Conservation (phyloP, 495 filamentous ascomycete genomes). For the Hyaloscypha hepaticicola region DNA sequence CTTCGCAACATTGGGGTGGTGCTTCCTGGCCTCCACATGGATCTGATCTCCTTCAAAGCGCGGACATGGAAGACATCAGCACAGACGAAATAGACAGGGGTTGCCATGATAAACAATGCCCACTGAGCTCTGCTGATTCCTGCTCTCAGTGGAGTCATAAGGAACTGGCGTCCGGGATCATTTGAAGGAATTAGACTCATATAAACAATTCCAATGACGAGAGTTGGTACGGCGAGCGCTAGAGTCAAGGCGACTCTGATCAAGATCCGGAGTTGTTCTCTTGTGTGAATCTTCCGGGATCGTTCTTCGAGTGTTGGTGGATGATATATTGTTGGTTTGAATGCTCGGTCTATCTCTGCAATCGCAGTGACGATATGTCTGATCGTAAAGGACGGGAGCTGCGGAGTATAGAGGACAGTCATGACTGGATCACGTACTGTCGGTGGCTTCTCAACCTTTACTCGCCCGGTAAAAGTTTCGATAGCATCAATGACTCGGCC, state of each 20-base stretch:
- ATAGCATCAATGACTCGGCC: constrained; percentile 51
- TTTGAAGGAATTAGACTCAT: constrained; percentile 73
- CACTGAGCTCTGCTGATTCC: constrained; percentile 77
- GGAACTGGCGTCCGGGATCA: constrained; percentile 54
- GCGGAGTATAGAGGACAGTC: constrained; percentile 67
- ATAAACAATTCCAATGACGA: constrained; percentile 86
- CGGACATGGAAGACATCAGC: constrained; percentile 84
- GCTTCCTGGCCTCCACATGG: constrained; percentile 80
- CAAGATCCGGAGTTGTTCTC: constrained; percentile 60
- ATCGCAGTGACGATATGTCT: constrained; percentile 69
- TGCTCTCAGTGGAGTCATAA: constrained; percentile 72
- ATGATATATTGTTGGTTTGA: constrained; percentile 69
- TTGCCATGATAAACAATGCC: constrained; percentile 81
- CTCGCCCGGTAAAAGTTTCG: constrained; percentile 27
- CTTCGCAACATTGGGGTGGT: constrained; percentile 69
- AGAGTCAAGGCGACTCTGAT: constrained; percentile 68
- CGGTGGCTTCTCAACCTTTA: constrained; percentile 45
- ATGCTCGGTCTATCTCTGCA: constrained; percentile 57
- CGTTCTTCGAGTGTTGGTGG: constrained; percentile 85
- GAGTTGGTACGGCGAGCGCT: constrained; percentile 78
- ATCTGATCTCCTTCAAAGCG: constrained; percentile 74
- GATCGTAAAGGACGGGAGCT: constrained; percentile 70
- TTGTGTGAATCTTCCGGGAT: constrained; percentile 65
- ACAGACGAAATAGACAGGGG: constrained; percentile 85
- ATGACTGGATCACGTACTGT: constrained; percentile 63